Evolutionary conservation across 768 basidiomycete species (phyloP).

Genomic region (Tephrocybe sp.): DNA sequence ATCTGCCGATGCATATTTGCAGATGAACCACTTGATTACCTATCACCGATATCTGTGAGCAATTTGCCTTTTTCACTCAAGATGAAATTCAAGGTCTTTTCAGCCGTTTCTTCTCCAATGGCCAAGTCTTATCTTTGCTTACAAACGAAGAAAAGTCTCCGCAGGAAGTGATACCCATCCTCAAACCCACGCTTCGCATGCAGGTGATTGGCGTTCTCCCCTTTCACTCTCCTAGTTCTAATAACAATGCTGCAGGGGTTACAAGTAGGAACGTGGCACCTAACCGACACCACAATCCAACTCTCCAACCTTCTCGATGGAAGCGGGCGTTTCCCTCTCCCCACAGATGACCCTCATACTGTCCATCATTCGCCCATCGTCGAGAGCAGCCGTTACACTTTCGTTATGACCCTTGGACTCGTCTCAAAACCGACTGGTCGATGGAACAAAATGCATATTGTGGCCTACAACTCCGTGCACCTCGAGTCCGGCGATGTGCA

Average conservation of each 20-base stretch:
- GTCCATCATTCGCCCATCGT: constrained; percentile 6
- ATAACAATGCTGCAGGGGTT: constrained; percentile 51
- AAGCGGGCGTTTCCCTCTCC: constrained; percentile 36
- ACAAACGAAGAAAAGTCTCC: constrained; percentile 77
- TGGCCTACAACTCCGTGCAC: constrained; percentile 73
- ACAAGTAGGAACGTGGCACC: constrained; percentile 68
- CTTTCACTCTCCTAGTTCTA: background rate
- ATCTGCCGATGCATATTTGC: constrained; percentile 12
- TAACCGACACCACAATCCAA: constrained; percentile 59
- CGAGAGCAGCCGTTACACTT: constrained; percentile 53
- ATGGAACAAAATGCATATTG: constrained; percentile 81
- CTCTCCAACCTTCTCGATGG: constrained; percentile 68
- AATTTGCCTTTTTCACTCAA: background rate
- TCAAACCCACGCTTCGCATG: constrained; percentile 77
- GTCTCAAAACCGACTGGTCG: constrained; percentile 79
- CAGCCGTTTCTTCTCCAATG: constrained; percentile 87
- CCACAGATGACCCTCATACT: constrained; percentile 11
- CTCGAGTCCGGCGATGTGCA: constrained; percentile 71
- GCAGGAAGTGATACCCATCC: constrained; percentile 68
- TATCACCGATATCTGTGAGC: constrained; percentile 89
- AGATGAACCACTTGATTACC: constrained; percentile 86
- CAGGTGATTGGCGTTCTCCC: constrained; percentile 46
- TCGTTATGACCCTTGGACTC: constrained; percentile 71
- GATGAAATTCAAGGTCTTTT: background rate
- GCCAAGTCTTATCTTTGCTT: constrained; percentile 82